These are phyloP conservation scores for Daedalea quercina DNA, from an alignment of 768 basidiomycete species.

Conservation along the genomic window DNA sequence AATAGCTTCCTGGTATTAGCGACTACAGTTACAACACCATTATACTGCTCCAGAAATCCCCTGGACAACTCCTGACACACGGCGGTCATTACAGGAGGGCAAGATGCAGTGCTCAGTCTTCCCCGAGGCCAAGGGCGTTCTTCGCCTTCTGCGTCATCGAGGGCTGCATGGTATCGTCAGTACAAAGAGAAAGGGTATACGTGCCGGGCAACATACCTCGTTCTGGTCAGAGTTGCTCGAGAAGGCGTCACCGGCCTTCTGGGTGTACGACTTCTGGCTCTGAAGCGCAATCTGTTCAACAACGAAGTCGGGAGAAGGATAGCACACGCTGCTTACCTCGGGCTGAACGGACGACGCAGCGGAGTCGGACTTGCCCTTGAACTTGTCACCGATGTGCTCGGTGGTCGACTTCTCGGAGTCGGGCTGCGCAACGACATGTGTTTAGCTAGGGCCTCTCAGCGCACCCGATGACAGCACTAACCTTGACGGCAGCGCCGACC, in stretches of 20 bases:
- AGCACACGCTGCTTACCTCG: conserved; percentile 10
- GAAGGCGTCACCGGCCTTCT: conserved; percentile 29
- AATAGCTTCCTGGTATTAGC: too few relatives aligned
- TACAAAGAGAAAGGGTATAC: neutral
- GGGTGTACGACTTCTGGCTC: conserved; percentile 29
- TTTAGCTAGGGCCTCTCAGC: neutral
- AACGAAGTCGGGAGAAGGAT: neutral
- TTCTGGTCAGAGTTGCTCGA: conserved; percentile 25
- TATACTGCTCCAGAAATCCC: too few relatives aligned
- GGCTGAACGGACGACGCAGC: conserved; percentile 23
- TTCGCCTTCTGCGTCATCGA: conserved; percentile 28
- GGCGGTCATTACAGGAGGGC: neutral
- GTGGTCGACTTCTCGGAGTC: conserved; percentile 32
- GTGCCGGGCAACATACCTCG: conserved; percentile 9
- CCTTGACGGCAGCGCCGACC: conserved; percentile 26
- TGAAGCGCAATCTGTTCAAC: conserved; percentile 3
- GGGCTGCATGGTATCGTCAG: conserved; percentile 9
- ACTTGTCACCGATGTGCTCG: conserved; percentile 30
- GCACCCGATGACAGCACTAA: conserved; percentile 5
- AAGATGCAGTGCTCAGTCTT: conserved; percentile 8
- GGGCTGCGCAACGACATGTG: conserved; percentile 16
- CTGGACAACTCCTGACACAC: neutral
- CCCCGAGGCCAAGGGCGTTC: conserved; percentile 27
- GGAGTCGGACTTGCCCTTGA: conserved; percentile 28
- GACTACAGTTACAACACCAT: too few relatives aligned